Conservation (phyloP, 441 rosid species). For the Daphne laureola region DNA sequence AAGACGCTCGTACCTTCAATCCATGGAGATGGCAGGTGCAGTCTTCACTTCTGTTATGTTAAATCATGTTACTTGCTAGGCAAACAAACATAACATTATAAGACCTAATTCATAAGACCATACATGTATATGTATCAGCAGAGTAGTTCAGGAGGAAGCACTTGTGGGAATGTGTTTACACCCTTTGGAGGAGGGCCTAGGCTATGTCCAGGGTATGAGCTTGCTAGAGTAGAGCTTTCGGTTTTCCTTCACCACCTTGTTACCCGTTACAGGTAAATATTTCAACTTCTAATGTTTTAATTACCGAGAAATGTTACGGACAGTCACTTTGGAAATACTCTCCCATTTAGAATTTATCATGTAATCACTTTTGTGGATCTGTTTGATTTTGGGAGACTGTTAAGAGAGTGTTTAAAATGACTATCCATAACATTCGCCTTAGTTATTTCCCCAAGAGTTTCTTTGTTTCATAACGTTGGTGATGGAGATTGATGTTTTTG, state of each 20-base stretch:
- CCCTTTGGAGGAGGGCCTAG: constrained; percentile 96
- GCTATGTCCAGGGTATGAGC: constrained; percentile 90
- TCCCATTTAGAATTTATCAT: no score
- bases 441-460: neutral
- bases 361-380: no score
- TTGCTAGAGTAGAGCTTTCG: constrained; percentile 79
- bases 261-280: constrained; percentile 84
- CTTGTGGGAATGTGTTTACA: constrained; percentile 50
- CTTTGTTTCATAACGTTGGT: neutral
- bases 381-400: no score
- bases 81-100: no score
- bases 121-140: constrained; percentile 12
- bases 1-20: constrained; percentile 82
- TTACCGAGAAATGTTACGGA: no score
- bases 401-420: no score
- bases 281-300: neutral
- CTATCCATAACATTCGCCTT: no score
- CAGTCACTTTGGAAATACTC: no score
- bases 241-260: constrained; percentile 88
- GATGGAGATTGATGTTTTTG: neutral
- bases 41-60: neutral
- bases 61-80: no score
- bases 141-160: constrained; percentile 44
- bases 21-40: constrained; percentile 99
- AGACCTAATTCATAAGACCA: neutral